Base-by-base conservation (phyloP, 257 asterid genomes). In the Verbena officinalis region DNA sequence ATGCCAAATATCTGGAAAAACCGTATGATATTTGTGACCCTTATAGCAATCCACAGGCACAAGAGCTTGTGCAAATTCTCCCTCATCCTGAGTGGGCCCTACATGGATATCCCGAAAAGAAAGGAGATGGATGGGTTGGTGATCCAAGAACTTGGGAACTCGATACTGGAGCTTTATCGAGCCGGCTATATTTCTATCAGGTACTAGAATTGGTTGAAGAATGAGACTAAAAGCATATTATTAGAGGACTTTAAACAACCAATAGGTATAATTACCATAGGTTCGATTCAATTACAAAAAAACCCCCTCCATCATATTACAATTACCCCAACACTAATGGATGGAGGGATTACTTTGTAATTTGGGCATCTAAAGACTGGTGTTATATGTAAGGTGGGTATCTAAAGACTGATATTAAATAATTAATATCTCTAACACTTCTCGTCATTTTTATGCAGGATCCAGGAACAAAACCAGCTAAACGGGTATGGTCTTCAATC, bases 11-110 rank as follows among this genome's bases (percentile, higher is more conserved):
- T 70, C 64, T 87, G 42, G 92, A 87, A 59, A 73, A 78, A 36
- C 97, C 97, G 7, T 80, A 69, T 39, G 97, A 90, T 61, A 85
- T 90, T 40, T 90, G 96, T 67, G 97, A 87, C 62, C 97, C 95
- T 20, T 89, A 89, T 39, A 89, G 94, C 83, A 89, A 89, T 62
- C 97, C 97, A 12, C 97, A 90, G 78, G 96, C 95, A 7, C 97
- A 90, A 77, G 96, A 90, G 55, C 67, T 90, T 60, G 80, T 90
- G 59, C 97, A 90, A 67, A 87, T 90, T 59, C 85, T 90, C 38
- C 97, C 96, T n/a, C 96, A 90, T 71, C 87, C 82, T 1, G 97
- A 90, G 76, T 90, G 95, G 97, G 88, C 81, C 14, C 84, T 80
- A 64, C 90, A 90, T 38, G 96, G 96, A 16, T 90, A 90, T 73